Conservation (phyloP, 2,329 filamentous ascomycete genomes). For the Madurella fahalii region DNA sequence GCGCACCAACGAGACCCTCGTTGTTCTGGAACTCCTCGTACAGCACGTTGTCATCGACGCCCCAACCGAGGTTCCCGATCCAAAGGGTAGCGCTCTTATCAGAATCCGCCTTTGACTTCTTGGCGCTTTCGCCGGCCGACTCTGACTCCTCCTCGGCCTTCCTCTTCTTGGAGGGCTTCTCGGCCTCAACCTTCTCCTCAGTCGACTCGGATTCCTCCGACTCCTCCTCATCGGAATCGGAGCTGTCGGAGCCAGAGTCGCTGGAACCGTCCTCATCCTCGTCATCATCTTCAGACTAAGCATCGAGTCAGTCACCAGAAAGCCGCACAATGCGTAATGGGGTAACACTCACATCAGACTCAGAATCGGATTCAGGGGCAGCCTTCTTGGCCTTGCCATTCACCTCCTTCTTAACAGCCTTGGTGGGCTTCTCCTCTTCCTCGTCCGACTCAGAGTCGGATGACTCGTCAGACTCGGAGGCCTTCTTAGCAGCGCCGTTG, state of each 20-base stretch:
- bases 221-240: conserved; percentile 33
- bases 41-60: conserved; percentile 78
- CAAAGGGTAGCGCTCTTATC: conserved; percentile 68
- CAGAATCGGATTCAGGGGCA: conserved; percentile 21
- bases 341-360: conserved; percentile 21
- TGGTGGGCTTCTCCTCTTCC: conserved; percentile 36
- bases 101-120: conserved; percentile 64
- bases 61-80: conserved; percentile 87
- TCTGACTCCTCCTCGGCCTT: conserved; percentile 54
- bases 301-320: conserved; percentile 5
- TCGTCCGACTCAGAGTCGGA: conserved; percentile 38
- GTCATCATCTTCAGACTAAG: conserved; percentile 27
- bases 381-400: conserved; percentile 37
- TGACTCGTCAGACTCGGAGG: conserved; percentile 32
- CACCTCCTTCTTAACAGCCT: conserved; percentile 37
- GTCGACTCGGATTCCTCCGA: conserved; percentile 31
- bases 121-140: conserved; percentile 44
- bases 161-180: conserved; percentile 59
- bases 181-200: conserved; percentile 38
- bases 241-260: conserved; percentile 32
- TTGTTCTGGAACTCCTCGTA: conserved; percentile 76
- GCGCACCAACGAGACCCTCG: conserved; percentile 66
- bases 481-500: conserved; percentile 32
- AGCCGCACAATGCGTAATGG: background rate
- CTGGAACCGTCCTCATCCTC: conserved; percentile 35